A percentile compares a stretch with the other conserved stretches of the same genome.
Evolutionary conservation across 2,329 filamentous ascomycete species (phyloP).

Genomic region (Huntiella bhutanensis): DNA sequence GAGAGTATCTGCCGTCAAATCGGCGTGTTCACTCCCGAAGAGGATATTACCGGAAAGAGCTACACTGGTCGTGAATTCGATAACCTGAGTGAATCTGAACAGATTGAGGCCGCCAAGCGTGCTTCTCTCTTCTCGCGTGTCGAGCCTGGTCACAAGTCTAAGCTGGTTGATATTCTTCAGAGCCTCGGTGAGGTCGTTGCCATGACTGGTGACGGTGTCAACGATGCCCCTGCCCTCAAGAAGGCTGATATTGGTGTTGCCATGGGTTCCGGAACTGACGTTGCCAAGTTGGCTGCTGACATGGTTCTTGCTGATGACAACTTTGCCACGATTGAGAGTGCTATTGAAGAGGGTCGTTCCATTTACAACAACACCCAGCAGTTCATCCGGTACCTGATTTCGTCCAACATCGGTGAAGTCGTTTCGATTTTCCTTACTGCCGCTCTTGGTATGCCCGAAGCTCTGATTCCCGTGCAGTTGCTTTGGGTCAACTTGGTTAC

Average conservation of each 20-base stretch:
- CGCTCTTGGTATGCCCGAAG: conserved; percentile 91
- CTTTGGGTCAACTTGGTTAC: conserved; percentile 98
- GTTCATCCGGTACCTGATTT: conserved; percentile 97
- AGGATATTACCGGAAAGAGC: conserved; percentile 79
- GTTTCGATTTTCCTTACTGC: conserved; percentile 98
- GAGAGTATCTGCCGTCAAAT: conserved; percentile 97
- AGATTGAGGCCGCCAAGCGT: conserved; percentile 65
- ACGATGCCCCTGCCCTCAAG: conserved; percentile 92
- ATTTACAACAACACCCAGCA: conserved; percentile 99
- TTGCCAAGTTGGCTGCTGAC: conserved; percentile 87
- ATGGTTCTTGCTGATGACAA: conserved; percentile 99
- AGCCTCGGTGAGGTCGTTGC: conserved; percentile 85
- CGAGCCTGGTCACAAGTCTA: conserved; percentile 92
- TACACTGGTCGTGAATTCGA: conserved; percentile 94
- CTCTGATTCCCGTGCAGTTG: conserved; percentile 87
- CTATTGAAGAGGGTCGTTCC: conserved; percentile 88
- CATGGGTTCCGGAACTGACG: conserved; percentile 95
- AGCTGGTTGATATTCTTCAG: conserved; percentile 88
- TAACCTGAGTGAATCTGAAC: conserved; percentile 54
- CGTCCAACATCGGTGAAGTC: conserved; percentile 96
- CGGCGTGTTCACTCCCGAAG: conserved; percentile 66
- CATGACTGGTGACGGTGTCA: conserved; percentile 98
- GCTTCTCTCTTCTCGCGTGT: conserved; percentile 92
- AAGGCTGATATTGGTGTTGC: conserved; percentile 98
- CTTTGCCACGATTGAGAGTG: conserved; percentile 91